A percentile compares a stretch with the other conserved stretches of the same genome.
phyloP scores from a whole-genome alignment of 495 filamentous ascomycete species.

The Amniculicola lignicola region DNA sequence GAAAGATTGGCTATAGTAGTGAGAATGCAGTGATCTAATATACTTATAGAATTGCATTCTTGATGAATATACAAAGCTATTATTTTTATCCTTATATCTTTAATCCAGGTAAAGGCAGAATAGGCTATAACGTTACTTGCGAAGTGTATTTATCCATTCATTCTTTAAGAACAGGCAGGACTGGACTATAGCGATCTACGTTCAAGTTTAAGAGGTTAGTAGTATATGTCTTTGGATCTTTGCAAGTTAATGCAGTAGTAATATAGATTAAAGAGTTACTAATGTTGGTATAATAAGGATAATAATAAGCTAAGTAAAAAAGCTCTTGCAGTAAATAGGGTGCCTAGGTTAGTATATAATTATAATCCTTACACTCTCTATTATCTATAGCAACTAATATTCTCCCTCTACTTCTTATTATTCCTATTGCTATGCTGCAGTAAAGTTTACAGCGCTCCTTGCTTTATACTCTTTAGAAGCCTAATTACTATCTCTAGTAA shows the following conservation, averaged over 20 bases:
- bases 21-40: neutral
- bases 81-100: neutral
- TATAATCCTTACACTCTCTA: neutral
- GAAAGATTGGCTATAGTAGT: neutral
- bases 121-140: neutral
- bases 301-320: neutral
- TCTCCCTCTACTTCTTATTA: conserved; percentile 7
- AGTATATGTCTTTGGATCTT: neutral
- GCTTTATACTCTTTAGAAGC: conserved; percentile 17
- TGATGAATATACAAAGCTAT: neutral
- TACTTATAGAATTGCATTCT: neutral
- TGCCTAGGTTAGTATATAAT: neutral
- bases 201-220: neutral
- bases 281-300: neutral
- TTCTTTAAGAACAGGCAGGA: too few species aligned
- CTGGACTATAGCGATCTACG: too few species aligned
- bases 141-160: neutral
- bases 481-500: conserved; percentile 16
- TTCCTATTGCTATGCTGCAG: neutral
- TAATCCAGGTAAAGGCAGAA: neutral
- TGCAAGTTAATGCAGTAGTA: neutral
- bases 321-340: neutral
- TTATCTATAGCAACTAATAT: too few species aligned
- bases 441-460: conserved; percentile 3
- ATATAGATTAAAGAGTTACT: neutral